Conservation (phyloP, 1,139 yeast species). For the Arxiozyma telluris region DNA sequence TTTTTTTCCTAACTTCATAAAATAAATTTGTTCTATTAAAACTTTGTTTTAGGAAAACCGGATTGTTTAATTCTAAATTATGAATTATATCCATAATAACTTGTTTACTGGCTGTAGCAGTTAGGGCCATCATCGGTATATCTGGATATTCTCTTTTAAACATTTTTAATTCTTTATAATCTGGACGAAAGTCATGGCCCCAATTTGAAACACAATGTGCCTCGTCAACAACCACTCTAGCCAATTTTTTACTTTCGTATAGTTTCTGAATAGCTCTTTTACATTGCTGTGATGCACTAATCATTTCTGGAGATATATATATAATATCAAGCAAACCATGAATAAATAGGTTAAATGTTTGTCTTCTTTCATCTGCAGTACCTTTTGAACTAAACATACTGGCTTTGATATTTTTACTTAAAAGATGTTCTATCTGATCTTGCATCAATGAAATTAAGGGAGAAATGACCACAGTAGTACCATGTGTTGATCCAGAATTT, state of each 20-base stretch:
- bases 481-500: slow-evolving; percentile 60
- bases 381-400: slow-evolving; percentile 84
- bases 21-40: slow-evolving; percentile 81
- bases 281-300: slow-evolving; percentile 65
- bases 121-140: slow-evolving; percentile 89
- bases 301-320: slow-evolving; percentile 93
- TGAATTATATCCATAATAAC: slow-evolving; percentile 81
- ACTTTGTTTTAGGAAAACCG: slow-evolving; percentile 49
- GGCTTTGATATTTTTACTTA: slow-evolving; percentile 60
- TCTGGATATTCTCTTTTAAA: slow-evolving; percentile 68
- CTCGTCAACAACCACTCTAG: slow-evolving; percentile 90
- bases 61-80: slow-evolving; percentile 47
- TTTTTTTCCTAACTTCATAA: slow-evolving; percentile 67
- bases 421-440: slow-evolving; percentile 84
- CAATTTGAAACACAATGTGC: slow-evolving; percentile 98
- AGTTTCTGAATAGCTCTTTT: slow-evolving; percentile 54
- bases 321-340: slow-evolving; percentile 66
- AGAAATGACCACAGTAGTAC: slow-evolving; percentile 86
- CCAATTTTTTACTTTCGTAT: slow-evolving; percentile 48
- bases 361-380: slow-evolving; percentile 52
- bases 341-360: slow-evolving; percentile 52
- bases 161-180: slow-evolving; percentile 70
- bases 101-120: slow-evolving; percentile 94
- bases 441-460: slow-evolving; percentile 96
- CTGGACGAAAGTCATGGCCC: slow-evolving; percentile 99